Conservation (phyloP, 495 filamentous ascomycete genomes). For the Parmelia sp. region DNA sequence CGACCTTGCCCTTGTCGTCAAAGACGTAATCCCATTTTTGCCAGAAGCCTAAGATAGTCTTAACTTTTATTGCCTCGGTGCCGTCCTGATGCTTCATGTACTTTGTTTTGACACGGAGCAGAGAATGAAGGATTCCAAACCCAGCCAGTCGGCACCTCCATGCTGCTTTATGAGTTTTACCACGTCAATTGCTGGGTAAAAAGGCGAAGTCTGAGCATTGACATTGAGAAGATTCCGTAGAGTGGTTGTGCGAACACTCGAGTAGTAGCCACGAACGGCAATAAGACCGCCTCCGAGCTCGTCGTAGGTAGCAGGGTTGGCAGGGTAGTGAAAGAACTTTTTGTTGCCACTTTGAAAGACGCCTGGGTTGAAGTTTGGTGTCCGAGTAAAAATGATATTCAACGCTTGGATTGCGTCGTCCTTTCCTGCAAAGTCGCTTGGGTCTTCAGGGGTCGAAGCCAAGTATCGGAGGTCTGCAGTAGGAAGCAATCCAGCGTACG, state of each 20-base stretch:
- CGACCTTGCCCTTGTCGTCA: conserved; percentile 4
- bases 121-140: conserved; percentile 1
- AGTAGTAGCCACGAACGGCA: conserved; percentile 59
- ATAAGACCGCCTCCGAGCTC: conserved; percentile 37
- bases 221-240: conserved; percentile 41
- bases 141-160: not conserved
- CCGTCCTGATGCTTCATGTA: conserved; percentile 9
- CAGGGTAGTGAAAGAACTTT: conserved; percentile 22
- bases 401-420: conserved; percentile 40
- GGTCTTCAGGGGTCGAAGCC: conserved; percentile 40
- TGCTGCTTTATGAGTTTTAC: not conserved
- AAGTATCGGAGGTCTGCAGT: conserved; percentile 31
- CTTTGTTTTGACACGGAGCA: conserved; percentile 10
- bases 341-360: conserved; percentile 25
- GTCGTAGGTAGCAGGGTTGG: not conserved
- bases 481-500: not conserved
- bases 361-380: conserved; percentile 30
- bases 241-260: conserved; percentile 60
- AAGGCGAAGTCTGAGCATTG: conserved; percentile 20
- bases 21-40: not conserved
- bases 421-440: conserved; percentile 48
- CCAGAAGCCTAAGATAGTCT: conserved; percentile 12
- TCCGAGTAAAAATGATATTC: conserved; percentile 38
- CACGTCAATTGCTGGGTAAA: conserved; percentile 9
- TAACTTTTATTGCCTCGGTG: conserved; percentile 1